Base-by-base conservation (phyloP, 2,329 filamentous ascomycete species). In the Ambrosiella xylebori region DNA sequence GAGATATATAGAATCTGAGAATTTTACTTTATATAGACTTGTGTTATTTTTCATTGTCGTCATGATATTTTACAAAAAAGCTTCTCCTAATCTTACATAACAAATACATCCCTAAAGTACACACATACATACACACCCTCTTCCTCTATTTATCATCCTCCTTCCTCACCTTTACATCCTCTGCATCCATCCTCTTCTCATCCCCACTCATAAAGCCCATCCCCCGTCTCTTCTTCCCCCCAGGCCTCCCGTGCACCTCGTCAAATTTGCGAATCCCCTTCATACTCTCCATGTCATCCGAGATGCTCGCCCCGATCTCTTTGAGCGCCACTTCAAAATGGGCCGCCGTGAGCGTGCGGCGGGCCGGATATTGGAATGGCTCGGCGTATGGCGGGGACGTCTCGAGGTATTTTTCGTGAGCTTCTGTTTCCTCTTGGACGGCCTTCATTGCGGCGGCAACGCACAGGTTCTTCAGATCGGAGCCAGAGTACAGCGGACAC, bases 261-360 rank as follows among this genome's bases (percentile, higher is more conserved):
- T 98, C 93, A 66, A 97, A 98, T 71, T 94, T 94, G 64, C 88
- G 80, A 65, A 98, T 95, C 11, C 87, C 86, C 63, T 81, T 80
- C 62, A 98, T 73, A 38, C 82, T 88, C 54, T 81, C 76, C 91
- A 96, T 97, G 66, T 98, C 90, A 69, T 96, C 91, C 64, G 82
- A 90, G 63, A 96, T 90, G 65, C 87, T 94, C 0, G 93, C 89
- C 58, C 85, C 87, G 64, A 98, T 95, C 69, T 97, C 90, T 65
- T 81, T 79, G 65, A 95, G 75, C 1, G 88, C 93, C 63, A 81
- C 85, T 13, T 90, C 85, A 66, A 98, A 97, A 70, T 98, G 93
- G 1, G 75, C 69, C 19, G 71, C 70, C 2, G 73, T 75, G 37
- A 98, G 75, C 2, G 62, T 67, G 36, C 71, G 66, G 56, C 68